phyloP scores from a whole-genome alignment of 139 green algal genomes.

The Asterochloris erici region DNA sequence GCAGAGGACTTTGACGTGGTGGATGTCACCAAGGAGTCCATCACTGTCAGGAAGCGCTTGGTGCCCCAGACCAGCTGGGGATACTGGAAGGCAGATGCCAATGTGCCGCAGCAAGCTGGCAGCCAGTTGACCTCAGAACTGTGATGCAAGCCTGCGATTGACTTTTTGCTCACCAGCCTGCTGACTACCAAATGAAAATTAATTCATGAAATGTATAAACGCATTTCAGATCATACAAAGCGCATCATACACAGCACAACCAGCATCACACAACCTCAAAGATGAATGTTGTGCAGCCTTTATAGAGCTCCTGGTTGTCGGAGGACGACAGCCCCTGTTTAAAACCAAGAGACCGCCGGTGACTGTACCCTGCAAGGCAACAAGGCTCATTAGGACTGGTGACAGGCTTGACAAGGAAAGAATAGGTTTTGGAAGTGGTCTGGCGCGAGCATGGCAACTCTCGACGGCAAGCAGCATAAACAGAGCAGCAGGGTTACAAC shows the following conservation, averaged over 20 bases:
- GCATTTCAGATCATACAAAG: too few relatives aligned
- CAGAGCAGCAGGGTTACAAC: neutral
- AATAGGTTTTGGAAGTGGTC: too few relatives aligned
- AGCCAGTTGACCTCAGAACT: too few relatives aligned
- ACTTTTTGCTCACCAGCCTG: too few relatives aligned
- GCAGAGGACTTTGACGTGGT: slow-evolving; percentile 34
- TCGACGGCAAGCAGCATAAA: neutral
- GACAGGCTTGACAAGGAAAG: neutral
- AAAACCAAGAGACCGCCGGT: slow-evolving; percentile 8
- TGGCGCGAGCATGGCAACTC: too few relatives aligned
- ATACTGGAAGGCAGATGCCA: slow-evolving; percentile 33
- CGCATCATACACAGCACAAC: too few relatives aligned
- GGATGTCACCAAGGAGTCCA: slow-evolving; percentile 13
- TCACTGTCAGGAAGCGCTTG: slow-evolving; percentile 21
- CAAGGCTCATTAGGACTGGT: neutral
- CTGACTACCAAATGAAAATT: too few relatives aligned
- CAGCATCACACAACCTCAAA: neutral
- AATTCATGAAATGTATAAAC: too few relatives aligned
- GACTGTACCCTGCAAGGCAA: slow-evolving; percentile 5
- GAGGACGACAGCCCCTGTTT: slow-evolving; percentile 2
- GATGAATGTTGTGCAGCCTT: neutral
- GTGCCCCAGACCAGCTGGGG: slow-evolving; percentile 30
- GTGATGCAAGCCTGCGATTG: too few relatives aligned
- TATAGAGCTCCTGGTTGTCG: slow-evolving; percentile 10
- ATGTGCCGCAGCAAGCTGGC: neutral